Evolutionary conservation across 2,329 filamentous ascomycete genomes (phyloP).

Genomic region (Aspergillus latus): DNA sequence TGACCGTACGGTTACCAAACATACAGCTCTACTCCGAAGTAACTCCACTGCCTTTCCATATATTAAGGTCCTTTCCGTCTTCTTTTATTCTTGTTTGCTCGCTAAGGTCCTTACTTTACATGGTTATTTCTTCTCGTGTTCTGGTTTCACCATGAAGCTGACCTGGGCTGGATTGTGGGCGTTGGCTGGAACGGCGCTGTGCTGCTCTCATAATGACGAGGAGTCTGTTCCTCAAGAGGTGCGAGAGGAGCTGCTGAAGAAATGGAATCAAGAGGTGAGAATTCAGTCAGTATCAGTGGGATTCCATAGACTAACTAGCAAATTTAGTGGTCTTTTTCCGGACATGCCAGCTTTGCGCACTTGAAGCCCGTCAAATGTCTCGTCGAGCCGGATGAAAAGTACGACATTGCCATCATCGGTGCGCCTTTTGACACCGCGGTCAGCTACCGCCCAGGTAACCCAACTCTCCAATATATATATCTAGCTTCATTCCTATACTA

Average conservation of each 20-base stretch:
- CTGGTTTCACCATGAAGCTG: constrained; percentile 29
- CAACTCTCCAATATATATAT: background rate
- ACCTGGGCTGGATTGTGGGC: constrained; percentile 33
- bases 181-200: constrained; percentile 32
- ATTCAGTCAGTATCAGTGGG: background rate
- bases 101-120: background rate
- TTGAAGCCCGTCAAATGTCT: constrained; percentile 68
- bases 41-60: constrained; percentile 12
- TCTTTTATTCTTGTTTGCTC: constrained; percentile 4
- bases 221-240: constrained; percentile 41
- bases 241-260: constrained; percentile 45
- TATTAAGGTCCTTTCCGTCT: constrained; percentile 5
- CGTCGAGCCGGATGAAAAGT: constrained; percentile 61
- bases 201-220: constrained; percentile 42
- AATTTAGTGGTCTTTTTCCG: constrained; percentile 63
- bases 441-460: constrained; percentile 64
- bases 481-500: background rate
- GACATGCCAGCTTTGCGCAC: constrained; percentile 74
- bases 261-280: constrained; percentile 50
- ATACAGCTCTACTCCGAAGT: constrained; percentile 13
- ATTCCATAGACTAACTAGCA: background rate
- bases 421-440: constrained; percentile 74
- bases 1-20: background rate
- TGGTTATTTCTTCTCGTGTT: background rate
- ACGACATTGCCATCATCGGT: constrained; percentile 71